Evolutionary conservation across 1,139 yeast genomes (phyloP), one percentile per base, ranked within the genome.

Genomic region (Blastobotrys aristatus): DNA sequence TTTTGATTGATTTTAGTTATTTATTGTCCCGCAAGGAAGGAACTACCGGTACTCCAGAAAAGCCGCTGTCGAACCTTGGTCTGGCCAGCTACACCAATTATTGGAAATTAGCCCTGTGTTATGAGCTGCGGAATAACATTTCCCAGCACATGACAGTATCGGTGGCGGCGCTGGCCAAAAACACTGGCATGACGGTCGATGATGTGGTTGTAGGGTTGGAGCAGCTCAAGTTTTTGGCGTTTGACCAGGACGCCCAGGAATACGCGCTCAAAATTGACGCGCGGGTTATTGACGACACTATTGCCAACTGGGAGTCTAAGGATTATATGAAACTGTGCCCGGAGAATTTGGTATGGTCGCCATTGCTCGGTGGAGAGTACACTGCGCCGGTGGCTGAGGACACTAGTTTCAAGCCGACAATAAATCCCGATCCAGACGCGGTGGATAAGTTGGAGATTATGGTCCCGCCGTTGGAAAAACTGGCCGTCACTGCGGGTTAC

Each of bases 11-110:
- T 55, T 89, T 92, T 64, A 87, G 96, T 47, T 92, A 92, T 62
- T 69, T 90, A 29, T 67, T 92, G 41, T 77, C 90, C 1, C 71
- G 85, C 48, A 73, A 78, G 49, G 97, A 92, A 62, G 80, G 79
- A 56, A 82, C 82, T 52, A 76, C 77, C 49, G 98, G 98, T 0
- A 86, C 97, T 0, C 98, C 98, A 0, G 98, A 92, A 58, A 90
- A 90, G 60, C 97, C 98, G 0, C 71, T 92, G 47, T 83, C 95
- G 57, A 94, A 85, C 56, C 70, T 90, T 48, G 98, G 98, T 0
- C 69, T 89, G 43, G 67, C 86, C 29, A 85, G 96, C 54, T 92
- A 92, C 65, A 72, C 95, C 54, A 85, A 82, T 57, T 92, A 85
- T 64, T 92, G 98, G 97, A 82, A 78, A 56, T 67, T 80, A 1